Evolutionary conservation across 305 asterid genomes (phyloP), one percentile per base, ranked within the genome.

Genomic region (Vinca major): DNA sequence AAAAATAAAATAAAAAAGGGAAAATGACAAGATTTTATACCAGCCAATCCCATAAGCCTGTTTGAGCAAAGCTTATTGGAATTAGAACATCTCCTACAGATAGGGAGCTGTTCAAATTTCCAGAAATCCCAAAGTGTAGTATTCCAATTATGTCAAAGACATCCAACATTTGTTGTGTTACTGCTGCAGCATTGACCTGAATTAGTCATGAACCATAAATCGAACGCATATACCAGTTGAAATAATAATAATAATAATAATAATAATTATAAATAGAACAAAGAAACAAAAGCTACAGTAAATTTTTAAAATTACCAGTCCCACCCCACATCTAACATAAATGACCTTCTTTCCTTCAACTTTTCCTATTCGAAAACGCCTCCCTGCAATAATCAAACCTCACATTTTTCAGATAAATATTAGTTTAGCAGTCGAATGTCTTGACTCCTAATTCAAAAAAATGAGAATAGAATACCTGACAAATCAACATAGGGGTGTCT

Each of bases 1-100:
- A 26, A 26, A 26, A 26, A 26, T 26, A 26, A 26, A 26, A 26
- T 26, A 26, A 26, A 26, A 26, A 26, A 26, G 33, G 33, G 1
- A 26, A 26, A 26, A 1, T 0, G 33, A 26, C 33, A 33, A 26
- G 6, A 14, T 14, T 7, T 54, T 45, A 8, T 72, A 87, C 89
- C 88, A 87, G 84, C 94, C 91, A 85, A 73, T 87, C 91, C 94
- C 89, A 87, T 58, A 82, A 55, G 48, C 88, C 91, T 11, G 86
- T 75, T 47, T 85, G 82, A 70, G 80, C 85, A 51, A 87, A 67
- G 70, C 80, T 81, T 4, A 68, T 66, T 8, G 87, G 91, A 58
- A 87, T 74, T 16, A 75, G 54, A 52, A 84, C 91, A 74, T 87
- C 91, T 75, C 89, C 94, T 4, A 85, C 78, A 8, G 78, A 79